Evolutionary conservation across 2,329 filamentous ascomycete species (phyloP), one percentile per base, ranked within the genome.

Genomic region (Westerdykella aurantiaca): DNA sequence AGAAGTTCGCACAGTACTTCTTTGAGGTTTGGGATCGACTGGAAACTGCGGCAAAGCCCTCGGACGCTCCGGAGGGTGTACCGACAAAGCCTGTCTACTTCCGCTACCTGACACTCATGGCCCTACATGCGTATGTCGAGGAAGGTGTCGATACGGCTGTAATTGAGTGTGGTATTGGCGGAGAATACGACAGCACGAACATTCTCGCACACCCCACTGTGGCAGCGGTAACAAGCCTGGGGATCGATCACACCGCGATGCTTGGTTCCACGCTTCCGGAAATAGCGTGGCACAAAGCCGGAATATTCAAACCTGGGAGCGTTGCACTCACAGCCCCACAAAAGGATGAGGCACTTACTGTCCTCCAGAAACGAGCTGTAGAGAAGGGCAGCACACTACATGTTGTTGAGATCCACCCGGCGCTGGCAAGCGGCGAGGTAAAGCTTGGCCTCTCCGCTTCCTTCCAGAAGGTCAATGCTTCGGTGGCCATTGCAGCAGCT

Each of bases 281-380:
- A 58, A 95, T 95, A 51, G 83, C 89, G 3, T 95, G 89, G 90
- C 87, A 95, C 64, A 96, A 96, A 67, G 84, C 83, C 6, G 90
- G 90, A 1, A 86, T 96, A 37, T 84, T 94, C 63, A 95, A 94
- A 65, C 41, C 67, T 1, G 80, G 78, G 0, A 76, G 77, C 4
- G 74, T 76, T 18, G 81, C 78, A 2, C 86, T 86, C 48, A 83
- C 83, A 0, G 77, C 77, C 2, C 72, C 73, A 0, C 82, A 86
- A 50, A 69, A 72, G 25, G 66, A 72, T 3, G 67, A 67, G 16
- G 81, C 81, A 1, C 67, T 81, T 44, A 61, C 71, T 6, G 80
- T 84, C 0, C 61, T 85, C 16, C 63, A 65, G n/a, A 62, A 80
- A 39, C 74, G 78, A 39, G 80, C 79, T 7, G 61, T 61, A 6